Base-by-base conservation (phyloP, 805 yeast species). In the Teunomyces panamensis region DNA sequence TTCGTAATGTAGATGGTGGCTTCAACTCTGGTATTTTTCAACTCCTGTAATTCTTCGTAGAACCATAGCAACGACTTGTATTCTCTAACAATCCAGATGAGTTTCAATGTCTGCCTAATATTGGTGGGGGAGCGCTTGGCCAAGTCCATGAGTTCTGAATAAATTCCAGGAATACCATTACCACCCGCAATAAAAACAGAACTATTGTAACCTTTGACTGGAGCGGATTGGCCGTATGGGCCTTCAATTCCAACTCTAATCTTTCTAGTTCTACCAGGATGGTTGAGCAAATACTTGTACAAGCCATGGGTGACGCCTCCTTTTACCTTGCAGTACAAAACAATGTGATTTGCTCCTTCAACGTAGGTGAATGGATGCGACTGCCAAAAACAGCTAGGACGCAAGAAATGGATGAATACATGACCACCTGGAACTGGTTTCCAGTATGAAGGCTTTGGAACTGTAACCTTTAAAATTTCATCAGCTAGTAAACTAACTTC, bases 101-200 rank as follows among this genome's bases (percentile, higher is more conserved):
- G 70, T 50, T 78, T 76, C 30, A 69, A 49, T 1, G 52, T 34
- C 42, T 58, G 63, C 42, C 20, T 34, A n/a, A 33, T 51, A 42
- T 64, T 57, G 26, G 51, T 36, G 8, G 44, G 47, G 2, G 64
- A 54, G 24, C 56, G 60, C 11, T 33, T 39, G 13, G 64, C 63
- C 45, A 67, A 49, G 48, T 66, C 62, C 34, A 56, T 46, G 39
- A 72, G 74, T 53, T 74, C 75, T 14, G 73, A 69, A 42, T 67
- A 63, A 20, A 75, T 65, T 17, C 83, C 87, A 0, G 92, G 83
- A 44, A 87, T 71, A 46, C 94, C 94, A 46, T 81, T 81, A 28
- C 94, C 92, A 42, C 89, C 91, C 6, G 91, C 85, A 20, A 86
- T 51, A 39, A 84, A 73, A 5, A 84, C 71, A 5, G 83, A 77